Evolutionary conservation across 495 filamentous ascomycete species (phyloP).

Genomic region (Daldinia vernicosa): DNA sequence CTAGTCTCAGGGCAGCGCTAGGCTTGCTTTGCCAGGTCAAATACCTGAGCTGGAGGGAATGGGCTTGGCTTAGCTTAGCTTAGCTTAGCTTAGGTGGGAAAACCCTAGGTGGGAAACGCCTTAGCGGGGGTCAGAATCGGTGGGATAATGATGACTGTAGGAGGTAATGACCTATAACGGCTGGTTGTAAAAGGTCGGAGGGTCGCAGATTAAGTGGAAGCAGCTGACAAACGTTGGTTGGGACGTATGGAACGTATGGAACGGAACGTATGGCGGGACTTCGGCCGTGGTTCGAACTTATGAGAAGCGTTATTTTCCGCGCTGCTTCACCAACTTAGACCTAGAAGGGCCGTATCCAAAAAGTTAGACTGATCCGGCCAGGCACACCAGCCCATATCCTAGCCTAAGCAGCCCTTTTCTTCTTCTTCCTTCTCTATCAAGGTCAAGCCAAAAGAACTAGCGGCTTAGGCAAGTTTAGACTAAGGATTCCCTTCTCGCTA

Average conservation of each 20-base stretch:
- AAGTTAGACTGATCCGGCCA: conserved; percentile 35
- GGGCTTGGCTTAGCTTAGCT: not conserved
- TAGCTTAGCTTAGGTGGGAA: conserved; percentile 2
- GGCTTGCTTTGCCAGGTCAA: conserved; percentile 9
- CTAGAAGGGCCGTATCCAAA: conserved; percentile 19
- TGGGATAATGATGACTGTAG: not conserved
- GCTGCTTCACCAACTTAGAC: conserved; percentile 24
- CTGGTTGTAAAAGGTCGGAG: not conserved
- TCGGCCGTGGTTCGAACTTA: conserved; percentile 12
- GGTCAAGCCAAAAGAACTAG: conserved; percentile 14
- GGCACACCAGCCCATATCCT: conserved; percentile 21
- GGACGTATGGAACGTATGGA: conserved; percentile 31
- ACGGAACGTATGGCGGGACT: conserved; percentile 34
- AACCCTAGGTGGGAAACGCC: not conserved
- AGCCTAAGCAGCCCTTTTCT: conserved; percentile 8
- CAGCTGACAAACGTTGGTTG: conserved; percentile 24
- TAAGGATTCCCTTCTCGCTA: conserved; percentile 1
- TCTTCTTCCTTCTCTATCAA: not conserved
- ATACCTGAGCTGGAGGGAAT: conserved; percentile 9
- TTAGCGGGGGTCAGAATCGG: conserved; percentile 3
- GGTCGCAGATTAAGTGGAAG: conserved; percentile 20
- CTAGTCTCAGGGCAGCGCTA: not conserved
- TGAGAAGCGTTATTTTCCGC: conserved; percentile 36
- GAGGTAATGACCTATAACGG: too few species aligned
- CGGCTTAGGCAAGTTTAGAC: conserved; percentile 5